Percentiles rank a stretch among this genome's conserved stretches.
Conservation (phyloP, 371 early-diverging fungal species). For the Syncephalastrum racemosum region DNA sequence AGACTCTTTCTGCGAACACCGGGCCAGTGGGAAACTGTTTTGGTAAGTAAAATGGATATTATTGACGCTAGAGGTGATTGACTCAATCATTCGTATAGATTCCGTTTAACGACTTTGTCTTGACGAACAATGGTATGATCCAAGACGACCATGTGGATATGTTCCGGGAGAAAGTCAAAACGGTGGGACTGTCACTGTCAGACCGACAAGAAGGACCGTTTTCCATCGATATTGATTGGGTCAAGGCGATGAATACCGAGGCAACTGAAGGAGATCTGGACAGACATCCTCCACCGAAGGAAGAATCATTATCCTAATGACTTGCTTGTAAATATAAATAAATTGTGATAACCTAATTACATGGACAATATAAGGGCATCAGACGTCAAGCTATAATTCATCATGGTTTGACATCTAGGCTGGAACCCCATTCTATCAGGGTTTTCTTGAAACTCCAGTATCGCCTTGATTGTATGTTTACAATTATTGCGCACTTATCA, state of each 20-base stretch:
- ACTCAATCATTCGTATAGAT: constrained; percentile 50
- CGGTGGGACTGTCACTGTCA: constrained; percentile 85
- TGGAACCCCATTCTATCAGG: no score
- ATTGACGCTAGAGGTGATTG: neutral
- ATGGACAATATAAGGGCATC: no score
- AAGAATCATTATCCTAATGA: neutral
- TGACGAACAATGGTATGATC: constrained; percentile 85
- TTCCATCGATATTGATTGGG: constrained; percentile 85
- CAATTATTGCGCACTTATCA: no score
- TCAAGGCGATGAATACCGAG: constrained; percentile 79
- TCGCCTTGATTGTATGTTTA: no score
- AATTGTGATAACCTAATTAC: no score
- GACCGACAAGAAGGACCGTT: constrained; percentile 87
- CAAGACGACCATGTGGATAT: constrained; percentile 84
- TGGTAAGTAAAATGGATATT: constrained; percentile 54
- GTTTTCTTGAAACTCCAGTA: no score
- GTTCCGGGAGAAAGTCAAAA: constrained; percentile 81
- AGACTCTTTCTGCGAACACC: constrained; percentile 81
- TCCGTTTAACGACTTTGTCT: constrained; percentile 89
- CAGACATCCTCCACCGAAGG: constrained; percentile 18
- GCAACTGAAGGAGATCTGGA: constrained; percentile 72
- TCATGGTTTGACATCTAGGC: no score
- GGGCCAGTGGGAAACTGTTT: constrained; percentile 88
- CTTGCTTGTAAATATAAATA: no score
- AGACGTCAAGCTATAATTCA: no score